phyloP scores from a whole-genome alignment of 2,329 filamentous ascomycete species.

The Beauveria bassiana region DNA sequence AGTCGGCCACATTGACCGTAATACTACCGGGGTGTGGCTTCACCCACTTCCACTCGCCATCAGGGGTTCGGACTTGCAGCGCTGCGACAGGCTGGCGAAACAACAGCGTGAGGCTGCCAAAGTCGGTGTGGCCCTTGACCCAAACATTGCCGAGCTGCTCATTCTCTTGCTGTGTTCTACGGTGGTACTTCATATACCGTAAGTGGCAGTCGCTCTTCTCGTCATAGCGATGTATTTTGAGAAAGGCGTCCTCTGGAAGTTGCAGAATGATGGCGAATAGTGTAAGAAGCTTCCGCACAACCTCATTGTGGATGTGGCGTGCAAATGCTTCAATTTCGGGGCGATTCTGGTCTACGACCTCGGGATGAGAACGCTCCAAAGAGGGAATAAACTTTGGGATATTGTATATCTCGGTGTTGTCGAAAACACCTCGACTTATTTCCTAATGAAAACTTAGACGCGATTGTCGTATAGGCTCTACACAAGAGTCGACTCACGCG shows the following conservation, averaged over 20 bases:
- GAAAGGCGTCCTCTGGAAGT: conserved; percentile 44
- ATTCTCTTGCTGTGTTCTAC: conserved; percentile 38
- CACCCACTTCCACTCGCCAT: conserved; percentile 43
- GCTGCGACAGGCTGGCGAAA: conserved; percentile 51
- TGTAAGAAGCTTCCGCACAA: conserved; percentile 26
- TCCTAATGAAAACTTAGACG: too few relatives aligned
- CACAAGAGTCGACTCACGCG: too few relatives aligned
- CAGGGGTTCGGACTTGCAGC: conserved; percentile 40
- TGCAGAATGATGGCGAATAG: conserved; percentile 44
- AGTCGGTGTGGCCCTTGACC: conserved; percentile 42
- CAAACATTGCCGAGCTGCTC: conserved; percentile 25
- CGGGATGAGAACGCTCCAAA: too few relatives aligned
- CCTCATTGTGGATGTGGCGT: conserved; percentile 25
- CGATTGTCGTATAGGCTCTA: too few relatives aligned
- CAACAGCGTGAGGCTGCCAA: conserved; percentile 47
- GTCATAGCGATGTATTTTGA: neutral
- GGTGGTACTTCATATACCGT: neutral
- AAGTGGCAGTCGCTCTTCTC: neutral
- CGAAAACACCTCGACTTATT: too few relatives aligned
- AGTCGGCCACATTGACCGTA: conserved; percentile 44
- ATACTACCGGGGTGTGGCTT: conserved; percentile 40
- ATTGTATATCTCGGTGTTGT: too few relatives aligned
- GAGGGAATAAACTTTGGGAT: too few relatives aligned
- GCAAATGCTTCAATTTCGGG: conserved; percentile 26
- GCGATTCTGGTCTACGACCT: too few relatives aligned